Conservation (phyloP, 2,329 filamentous ascomycete genomes). For the Gliomastix tumulicola region DNA sequence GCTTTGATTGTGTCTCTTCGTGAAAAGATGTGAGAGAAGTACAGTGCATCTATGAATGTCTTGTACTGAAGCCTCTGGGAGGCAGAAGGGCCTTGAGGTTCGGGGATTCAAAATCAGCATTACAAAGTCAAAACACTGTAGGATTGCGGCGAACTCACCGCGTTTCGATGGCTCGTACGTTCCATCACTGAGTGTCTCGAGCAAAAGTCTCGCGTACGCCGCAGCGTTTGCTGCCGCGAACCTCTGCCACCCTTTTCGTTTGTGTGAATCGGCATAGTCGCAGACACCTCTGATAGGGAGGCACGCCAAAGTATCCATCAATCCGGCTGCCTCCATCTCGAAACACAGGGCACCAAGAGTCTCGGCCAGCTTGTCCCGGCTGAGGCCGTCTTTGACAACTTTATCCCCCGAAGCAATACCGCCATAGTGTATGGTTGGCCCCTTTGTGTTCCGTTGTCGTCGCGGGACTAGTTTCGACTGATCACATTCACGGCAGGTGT, state of each 20-base stretch:
- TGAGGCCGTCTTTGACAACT: constrained; percentile 19
- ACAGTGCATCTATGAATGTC: not conserved
- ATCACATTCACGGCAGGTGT: constrained; percentile 4
- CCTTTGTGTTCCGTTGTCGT: not conserved
- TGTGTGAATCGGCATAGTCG: constrained; percentile 22
- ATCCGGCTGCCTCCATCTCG: constrained; percentile 3
- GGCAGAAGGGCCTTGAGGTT: too few species aligned
- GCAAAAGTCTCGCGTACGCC: constrained; percentile 15
- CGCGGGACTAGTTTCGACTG: constrained; percentile 2
- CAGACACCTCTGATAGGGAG: constrained; percentile 20
- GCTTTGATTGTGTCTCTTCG: constrained; percentile 16
- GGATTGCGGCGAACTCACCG: too few species aligned
- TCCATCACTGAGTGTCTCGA: too few species aligned
- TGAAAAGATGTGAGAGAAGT: not conserved
- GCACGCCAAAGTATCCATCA: constrained; percentile 22
- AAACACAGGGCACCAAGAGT: constrained; percentile 3
- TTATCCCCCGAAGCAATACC: constrained; percentile 17
- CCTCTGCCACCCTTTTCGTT: constrained; percentile 16
- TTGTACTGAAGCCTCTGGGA: too few species aligned
- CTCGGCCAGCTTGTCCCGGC: constrained; percentile 8
- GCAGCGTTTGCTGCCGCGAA: constrained; percentile 15
- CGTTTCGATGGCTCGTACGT: too few species aligned
- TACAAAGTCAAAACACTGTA: too few species aligned
- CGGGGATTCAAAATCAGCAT: too few species aligned
- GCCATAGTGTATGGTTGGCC: constrained; percentile 9